Conservation (phyloP, 768 basidiomycete species). For the Lactifluus volemus region DNA sequence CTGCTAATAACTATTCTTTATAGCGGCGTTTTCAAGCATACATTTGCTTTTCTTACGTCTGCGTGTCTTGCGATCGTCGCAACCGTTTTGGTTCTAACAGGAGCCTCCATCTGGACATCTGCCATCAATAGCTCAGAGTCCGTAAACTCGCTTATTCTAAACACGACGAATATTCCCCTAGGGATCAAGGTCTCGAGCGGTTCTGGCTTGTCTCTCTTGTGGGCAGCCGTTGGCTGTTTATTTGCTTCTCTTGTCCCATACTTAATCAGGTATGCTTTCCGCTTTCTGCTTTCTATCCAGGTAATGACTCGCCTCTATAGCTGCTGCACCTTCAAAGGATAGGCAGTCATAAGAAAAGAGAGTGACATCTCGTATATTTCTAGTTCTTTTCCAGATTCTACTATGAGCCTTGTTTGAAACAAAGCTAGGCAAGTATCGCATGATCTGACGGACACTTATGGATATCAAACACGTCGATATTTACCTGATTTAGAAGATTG, state of each 20-base stretch:
- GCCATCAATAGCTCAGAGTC: conserved; percentile 54
- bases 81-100: conserved; percentile 55
- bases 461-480: conserved; percentile 9
- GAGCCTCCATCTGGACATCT: conserved; percentile 70
- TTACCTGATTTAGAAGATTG: conserved; percentile 5
- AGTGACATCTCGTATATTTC: neutral
- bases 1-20: neutral
- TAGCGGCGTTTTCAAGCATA: conserved; percentile 62
- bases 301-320: conserved; percentile 29
- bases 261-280: conserved; percentile 54
- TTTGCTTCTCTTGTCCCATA: conserved; percentile 63
- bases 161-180: conserved; percentile 33
- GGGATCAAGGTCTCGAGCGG: conserved; percentile 61
- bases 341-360: neutral
- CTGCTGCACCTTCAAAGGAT: conserved; percentile 76
- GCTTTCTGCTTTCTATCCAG: neutral
- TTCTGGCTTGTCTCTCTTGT: conserved; percentile 53
- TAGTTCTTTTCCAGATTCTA: neutral
- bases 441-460: conserved; percentile 5
- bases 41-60: conserved; percentile 59
- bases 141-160: conserved; percentile 46
- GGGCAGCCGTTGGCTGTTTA: conserved; percentile 68
- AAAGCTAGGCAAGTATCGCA: neutral
- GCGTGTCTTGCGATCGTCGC: conserved; percentile 52
- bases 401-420: conserved; percentile 7